Evolutionary conservation across 768 basidiomycete genomes (phyloP).

Genomic region (Leccinum broughii): DNA sequence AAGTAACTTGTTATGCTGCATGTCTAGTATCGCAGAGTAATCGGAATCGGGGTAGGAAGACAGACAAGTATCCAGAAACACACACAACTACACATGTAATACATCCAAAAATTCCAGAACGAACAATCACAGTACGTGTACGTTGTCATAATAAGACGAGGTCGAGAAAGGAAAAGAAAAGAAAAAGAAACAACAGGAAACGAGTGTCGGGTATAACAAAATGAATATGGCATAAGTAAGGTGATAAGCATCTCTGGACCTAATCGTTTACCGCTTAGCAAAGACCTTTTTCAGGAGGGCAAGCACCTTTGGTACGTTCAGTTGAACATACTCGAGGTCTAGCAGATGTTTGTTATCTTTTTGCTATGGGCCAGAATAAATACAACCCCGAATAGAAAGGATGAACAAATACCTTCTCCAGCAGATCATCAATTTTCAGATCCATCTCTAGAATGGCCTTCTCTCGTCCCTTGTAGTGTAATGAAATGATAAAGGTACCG

Average conservation of each 20-base stretch:
- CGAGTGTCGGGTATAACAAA: slow-evolving; percentile 33
- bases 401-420: slow-evolving; percentile 78
- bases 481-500: slow-evolving; percentile 97
- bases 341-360: slow-evolving; percentile 97
- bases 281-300: slow-evolving; percentile 93
- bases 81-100: slow-evolving; percentile 39
- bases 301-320: slow-evolving; percentile 94
- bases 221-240: slow-evolving; percentile 38
- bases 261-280: slow-evolving; percentile 65
- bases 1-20: not conserved
- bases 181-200: slow-evolving; percentile 9
- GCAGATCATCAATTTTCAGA: slow-evolving; percentile 94
- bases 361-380: slow-evolving; percentile 62
- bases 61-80: slow-evolving; percentile 38
- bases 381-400: not conserved
- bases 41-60: slow-evolving; percentile 25
- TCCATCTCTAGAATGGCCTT: slow-evolving; percentile 99
- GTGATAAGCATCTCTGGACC: slow-evolving; percentile 6
- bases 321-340: slow-evolving; percentile 96
- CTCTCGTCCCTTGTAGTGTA: slow-evolving; percentile 98
- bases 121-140: slow-evolving; percentile 27
- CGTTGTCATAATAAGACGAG: slow-evolving; percentile 17
- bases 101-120: slow-evolving; percentile 36
- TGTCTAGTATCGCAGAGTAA: slow-evolving; percentile 13
- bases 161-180: slow-evolving; percentile 6